phyloP scores from a whole-genome alignment of 805 yeast genomes.

The Ogataea glucozyma region DNA sequence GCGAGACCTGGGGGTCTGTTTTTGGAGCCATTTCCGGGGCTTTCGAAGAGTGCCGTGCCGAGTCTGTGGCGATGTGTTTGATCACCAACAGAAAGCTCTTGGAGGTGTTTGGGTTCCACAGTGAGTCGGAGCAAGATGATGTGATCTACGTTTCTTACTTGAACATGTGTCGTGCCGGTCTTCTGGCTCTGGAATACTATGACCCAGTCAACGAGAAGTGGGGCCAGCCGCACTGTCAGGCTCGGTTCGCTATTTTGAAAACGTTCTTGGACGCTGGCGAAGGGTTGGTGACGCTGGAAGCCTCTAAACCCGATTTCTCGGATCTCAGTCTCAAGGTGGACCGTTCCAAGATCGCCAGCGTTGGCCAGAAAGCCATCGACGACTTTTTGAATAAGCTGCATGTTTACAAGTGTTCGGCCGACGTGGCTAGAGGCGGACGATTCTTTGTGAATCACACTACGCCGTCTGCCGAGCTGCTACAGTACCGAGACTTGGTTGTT shows the following conservation, averaged over 20 bases:
- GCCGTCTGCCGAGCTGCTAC: conserved; percentile 61
- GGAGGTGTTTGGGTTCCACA: conserved; percentile 68
- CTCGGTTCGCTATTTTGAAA: conserved; percentile 82
- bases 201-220: conserved; percentile 79
- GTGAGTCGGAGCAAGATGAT: conserved; percentile 58
- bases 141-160: conserved; percentile 68
- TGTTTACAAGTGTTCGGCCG: conserved; percentile 76
- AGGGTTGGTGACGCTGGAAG: conserved; percentile 55
- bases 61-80: conserved; percentile 80
- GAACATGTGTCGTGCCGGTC: conserved; percentile 87
- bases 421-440: conserved; percentile 60
- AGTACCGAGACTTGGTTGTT: conserved; percentile 67
- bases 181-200: conserved; percentile 81
- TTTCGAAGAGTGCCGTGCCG: conserved; percentile 93
- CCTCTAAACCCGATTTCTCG: conserved; percentile 47
- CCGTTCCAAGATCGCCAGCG: conserved; percentile 59
- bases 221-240: conserved; percentile 97
- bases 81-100: conserved; percentile 67
- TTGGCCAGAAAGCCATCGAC: conserved; percentile 73
- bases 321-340: conserved; percentile 66
- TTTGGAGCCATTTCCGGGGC: conserved; percentile 84
- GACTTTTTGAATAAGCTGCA: conserved; percentile 73
- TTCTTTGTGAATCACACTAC: conserved; percentile 70
- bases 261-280: conserved; percentile 65
- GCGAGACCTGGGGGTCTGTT: conserved; percentile 88